These are phyloP conservation scores for Mucor sp. DNA, from an alignment of 371 early-diverging fungal species.

Conservation along the genomic window DNA sequence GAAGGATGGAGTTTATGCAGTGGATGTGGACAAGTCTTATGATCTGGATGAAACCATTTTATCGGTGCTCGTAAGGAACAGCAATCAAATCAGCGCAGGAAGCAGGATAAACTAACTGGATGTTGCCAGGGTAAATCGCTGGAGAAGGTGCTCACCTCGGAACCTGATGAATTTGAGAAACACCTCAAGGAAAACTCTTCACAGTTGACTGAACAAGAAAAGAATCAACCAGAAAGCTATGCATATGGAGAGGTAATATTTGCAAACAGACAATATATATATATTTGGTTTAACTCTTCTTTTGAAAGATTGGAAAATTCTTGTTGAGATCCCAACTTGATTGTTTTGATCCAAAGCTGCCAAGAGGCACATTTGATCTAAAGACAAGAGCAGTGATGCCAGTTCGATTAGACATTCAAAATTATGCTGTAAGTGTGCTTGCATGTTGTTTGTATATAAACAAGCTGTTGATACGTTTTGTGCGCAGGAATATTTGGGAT, in stretches of 20 bases:
- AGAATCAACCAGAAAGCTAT: constrained; percentile 52
- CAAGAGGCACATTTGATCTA: constrained; percentile 86
- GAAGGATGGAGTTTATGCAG: constrained; percentile 76
- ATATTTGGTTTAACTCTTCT: not conserved
- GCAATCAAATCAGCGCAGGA: not conserved
- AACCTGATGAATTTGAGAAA: constrained; percentile 64
- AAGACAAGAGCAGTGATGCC: constrained; percentile 91
- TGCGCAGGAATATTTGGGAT: constrained; percentile 55
- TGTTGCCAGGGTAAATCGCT: constrained; percentile 75
- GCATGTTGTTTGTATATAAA: not conserved
- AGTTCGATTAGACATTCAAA: constrained; percentile 79
- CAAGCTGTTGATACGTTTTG: not conserved
- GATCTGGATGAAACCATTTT: constrained; percentile 68
- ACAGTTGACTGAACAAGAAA: constrained; percentile 38
- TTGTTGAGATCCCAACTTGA: constrained; percentile 92
- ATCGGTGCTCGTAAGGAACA: constrained; percentile 54
- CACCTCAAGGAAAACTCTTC: constrained; percentile 62
- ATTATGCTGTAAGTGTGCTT: constrained; percentile 61
- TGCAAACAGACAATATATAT: not conserved
- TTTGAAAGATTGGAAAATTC: constrained; percentile 55
- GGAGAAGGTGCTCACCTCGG: constrained; percentile 79
- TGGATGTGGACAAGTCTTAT: constrained; percentile 83
- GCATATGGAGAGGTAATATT: constrained; percentile 49
- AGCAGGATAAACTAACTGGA: not conserved
- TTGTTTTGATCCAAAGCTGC: constrained; percentile 77